Conservation (phyloP, 2,329 filamentous ascomycete genomes). For the Hymenoscyphus fraxineus region DNA sequence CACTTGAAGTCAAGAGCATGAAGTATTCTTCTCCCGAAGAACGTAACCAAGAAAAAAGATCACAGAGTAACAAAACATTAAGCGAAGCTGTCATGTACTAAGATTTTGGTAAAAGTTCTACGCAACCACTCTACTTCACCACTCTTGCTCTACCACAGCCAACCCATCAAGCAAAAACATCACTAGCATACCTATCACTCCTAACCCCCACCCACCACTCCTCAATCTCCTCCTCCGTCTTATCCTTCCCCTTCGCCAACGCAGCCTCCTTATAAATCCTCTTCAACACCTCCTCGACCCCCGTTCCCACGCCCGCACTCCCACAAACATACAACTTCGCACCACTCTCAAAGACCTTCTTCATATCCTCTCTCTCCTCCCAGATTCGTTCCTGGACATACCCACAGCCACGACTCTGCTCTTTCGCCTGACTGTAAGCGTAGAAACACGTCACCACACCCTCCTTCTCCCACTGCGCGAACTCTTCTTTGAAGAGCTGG, state of each 20-base stretch:
- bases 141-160: too few relatives aligned
- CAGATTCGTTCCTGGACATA: constrained; percentile 31
- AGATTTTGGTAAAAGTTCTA: too few relatives aligned
- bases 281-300: constrained; percentile 40
- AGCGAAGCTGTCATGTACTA: too few relatives aligned
- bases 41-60: too few relatives aligned
- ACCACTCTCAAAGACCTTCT: constrained; percentile 24
- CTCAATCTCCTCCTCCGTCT: constrained; percentile 40
- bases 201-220: constrained; percentile 44
- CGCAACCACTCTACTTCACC: too few relatives aligned
- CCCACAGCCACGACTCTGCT: constrained; percentile 23
- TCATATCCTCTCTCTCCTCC: constrained; percentile 26
- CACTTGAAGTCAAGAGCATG: too few relatives aligned
- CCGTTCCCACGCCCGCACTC: constrained; percentile 39
- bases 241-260: constrained; percentile 33
- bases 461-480: constrained; percentile 25
- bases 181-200: constrained; percentile 44
- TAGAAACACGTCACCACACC: constrained; percentile 27
- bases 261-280: constrained; percentile 41
- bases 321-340: constrained; percentile 32
- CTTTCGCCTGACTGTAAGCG: constrained; percentile 22
- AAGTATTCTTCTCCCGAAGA: too few relatives aligned
- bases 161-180: constrained; percentile 38
- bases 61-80: too few relatives aligned
- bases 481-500: constrained; percentile 23